Evolutionary conservation across 139 green algal genomes (phyloP).

Genomic region (Tetradesmus obliquus): DNA sequence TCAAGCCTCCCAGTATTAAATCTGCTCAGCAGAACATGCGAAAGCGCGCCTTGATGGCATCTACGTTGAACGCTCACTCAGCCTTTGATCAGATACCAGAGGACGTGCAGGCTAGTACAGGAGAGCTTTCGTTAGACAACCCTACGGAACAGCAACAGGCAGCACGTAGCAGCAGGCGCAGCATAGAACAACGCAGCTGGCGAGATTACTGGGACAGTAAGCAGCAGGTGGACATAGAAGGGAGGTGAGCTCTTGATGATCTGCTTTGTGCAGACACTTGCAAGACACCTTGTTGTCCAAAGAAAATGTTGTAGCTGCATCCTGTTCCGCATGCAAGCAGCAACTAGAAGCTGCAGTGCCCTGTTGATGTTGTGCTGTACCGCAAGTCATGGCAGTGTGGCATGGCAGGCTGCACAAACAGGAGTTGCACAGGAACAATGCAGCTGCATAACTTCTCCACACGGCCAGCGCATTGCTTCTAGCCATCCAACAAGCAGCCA

Average conservation of each 20-base stretch:
- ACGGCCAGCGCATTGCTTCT: background rate
- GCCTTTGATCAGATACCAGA: slow-evolving; percentile 4
- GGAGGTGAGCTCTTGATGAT: background rate
- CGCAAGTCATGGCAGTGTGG: too few relatives aligned
- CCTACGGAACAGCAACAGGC: background rate
- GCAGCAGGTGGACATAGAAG: slow-evolving; percentile 17
- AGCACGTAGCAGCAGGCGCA: background rate
- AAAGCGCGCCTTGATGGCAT: slow-evolving; percentile 24
- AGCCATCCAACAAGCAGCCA: background rate
- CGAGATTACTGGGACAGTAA: slow-evolving; percentile 35
- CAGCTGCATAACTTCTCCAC: background rate
- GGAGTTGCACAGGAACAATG: background rate
- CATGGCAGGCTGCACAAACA: background rate
- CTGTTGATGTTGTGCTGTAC: background rate
- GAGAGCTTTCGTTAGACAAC: slow-evolving; percentile 23
- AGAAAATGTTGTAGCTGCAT: background rate
- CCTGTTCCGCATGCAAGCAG: background rate
- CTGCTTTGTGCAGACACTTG: background rate
- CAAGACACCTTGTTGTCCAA: background rate
- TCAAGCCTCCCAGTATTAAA: background rate
- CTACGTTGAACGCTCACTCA: background rate
- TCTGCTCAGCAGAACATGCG: background rate
- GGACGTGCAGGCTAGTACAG: slow-evolving; percentile 11
- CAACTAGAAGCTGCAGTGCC: background rate
- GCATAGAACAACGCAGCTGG: slow-evolving; percentile 16